These are phyloP conservation scores for Tephrocybe sp. DNA, from an alignment of 768 basidiomycete species.

Conservation along the genomic window DNA sequence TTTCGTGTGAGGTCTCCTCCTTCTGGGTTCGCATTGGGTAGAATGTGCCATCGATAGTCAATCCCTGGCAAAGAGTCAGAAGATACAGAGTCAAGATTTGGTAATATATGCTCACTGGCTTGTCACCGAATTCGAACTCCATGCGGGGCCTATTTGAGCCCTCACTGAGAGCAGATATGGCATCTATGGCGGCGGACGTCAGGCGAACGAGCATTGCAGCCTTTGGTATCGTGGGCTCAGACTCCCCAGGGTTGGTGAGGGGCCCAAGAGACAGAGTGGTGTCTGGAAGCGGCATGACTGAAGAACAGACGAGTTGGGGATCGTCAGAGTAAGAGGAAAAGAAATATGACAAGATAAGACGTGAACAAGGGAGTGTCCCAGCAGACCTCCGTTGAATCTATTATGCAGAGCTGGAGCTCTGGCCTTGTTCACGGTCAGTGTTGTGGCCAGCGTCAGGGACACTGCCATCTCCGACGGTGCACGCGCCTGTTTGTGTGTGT, in stretches of 20 bases:
- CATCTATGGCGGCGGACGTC: conserved; percentile 71
- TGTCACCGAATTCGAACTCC: conserved; percentile 62
- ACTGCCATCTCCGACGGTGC: background rate
- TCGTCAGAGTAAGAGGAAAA: background rate
- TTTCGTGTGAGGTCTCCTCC: conserved; percentile 64
- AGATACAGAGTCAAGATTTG: background rate
- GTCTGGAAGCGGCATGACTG: conserved; percentile 69
- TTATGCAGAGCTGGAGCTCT: background rate
- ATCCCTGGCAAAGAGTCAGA: conserved; percentile 44
- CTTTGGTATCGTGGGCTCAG: conserved; percentile 61
- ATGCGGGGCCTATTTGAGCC: conserved; percentile 41
- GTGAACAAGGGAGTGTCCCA: no score
- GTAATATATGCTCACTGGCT: conserved; percentile 45
- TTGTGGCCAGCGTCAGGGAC: conserved; percentile 8
- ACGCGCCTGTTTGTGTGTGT: conserved; percentile 15
- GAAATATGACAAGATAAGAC: background rate
- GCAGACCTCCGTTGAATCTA: no score
- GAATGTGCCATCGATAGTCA: conserved; percentile 64
- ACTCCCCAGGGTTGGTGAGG: conserved; percentile 53
- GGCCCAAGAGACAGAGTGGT: conserved; percentile 59
- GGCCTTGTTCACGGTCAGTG: no score
- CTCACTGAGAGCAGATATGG: conserved; percentile 51
- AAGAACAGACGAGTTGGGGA: background rate
- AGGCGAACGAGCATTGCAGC: conserved; percentile 76
- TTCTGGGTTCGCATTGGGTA: conserved; percentile 56